Conservation (phyloP, 345 rosid species). For the Eucalyptus polybractea region DNA sequence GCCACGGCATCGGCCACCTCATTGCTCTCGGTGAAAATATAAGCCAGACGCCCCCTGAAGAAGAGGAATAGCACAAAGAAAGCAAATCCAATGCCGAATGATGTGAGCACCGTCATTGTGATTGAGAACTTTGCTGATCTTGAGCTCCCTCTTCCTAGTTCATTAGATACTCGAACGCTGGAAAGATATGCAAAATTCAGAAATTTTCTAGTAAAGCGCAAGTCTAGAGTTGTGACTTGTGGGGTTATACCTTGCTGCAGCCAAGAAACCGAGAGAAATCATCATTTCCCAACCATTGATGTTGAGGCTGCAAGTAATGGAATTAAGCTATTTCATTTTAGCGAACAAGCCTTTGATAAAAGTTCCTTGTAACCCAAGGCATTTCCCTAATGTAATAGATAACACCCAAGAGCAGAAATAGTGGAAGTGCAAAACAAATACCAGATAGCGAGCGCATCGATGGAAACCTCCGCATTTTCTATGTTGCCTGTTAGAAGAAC, state of each 20-base stretch:
- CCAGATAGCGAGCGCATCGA: constrained; percentile 76
- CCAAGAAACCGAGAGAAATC: constrained; percentile 71
- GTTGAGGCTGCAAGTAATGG: constrained; percentile 30
- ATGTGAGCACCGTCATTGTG: constrained; percentile 15
- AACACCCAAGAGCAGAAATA: neutral
- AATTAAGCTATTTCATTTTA: neutral
- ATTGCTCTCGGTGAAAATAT: constrained; percentile 37
- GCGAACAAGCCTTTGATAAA: neutral
- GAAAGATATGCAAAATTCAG: neutral
- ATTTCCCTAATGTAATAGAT: neutral
- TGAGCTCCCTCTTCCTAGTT: constrained; percentile 51
- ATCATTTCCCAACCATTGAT: constrained; percentile 75
- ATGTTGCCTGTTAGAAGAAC: constrained; percentile 57
- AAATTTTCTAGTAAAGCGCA: neutral
- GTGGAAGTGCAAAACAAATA: neutral
- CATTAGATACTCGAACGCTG: constrained; percentile 77
- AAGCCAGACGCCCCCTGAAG: constrained; percentile 41
- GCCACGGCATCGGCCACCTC: constrained; percentile 49
- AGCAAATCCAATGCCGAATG: constrained; percentile 34
- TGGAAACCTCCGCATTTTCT: constrained; percentile 48
- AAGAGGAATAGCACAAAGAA: constrained; percentile 28
- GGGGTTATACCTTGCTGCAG: constrained; percentile 51
- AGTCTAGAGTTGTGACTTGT: neutral
- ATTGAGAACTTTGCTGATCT: constrained; percentile 42
- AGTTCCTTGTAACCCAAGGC: neutral